phyloP scores from a whole-genome alignment of 1,139 yeast species.

The Geotrichum aggregatum region DNA sequence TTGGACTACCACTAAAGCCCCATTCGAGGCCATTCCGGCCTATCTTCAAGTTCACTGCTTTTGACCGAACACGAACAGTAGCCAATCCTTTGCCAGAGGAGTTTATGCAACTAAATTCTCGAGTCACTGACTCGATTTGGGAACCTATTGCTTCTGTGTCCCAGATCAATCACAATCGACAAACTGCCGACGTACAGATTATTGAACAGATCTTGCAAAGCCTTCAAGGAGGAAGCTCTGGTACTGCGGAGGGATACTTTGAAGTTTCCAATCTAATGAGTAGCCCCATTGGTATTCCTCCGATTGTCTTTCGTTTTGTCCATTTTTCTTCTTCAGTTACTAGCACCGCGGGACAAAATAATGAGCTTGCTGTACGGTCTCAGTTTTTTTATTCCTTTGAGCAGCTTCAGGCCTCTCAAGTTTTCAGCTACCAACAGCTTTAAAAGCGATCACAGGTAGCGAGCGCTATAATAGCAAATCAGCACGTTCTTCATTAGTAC shows the following conservation, averaged over 20 bases:
- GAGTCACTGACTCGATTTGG: neutral
- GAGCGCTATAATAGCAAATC: too few relatives aligned
- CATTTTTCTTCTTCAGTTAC: too few relatives aligned
- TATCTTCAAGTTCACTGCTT: constrained; percentile 2
- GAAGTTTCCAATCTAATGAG: constrained; percentile 7
- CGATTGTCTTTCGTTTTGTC: too few relatives aligned
- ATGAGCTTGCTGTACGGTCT: too few relatives aligned
- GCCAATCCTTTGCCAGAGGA: constrained; percentile 18
- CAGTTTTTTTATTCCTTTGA: too few relatives aligned
- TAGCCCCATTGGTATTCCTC: neutral
- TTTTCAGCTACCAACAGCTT: too few relatives aligned
- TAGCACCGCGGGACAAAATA: too few relatives aligned
- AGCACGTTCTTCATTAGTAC: too few relatives aligned
- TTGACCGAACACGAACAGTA: constrained; percentile 11
- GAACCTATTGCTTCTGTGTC: constrained; percentile 5
- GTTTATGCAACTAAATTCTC: neutral
- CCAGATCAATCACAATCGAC: constrained; percentile 1
- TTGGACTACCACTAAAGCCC: constrained; percentile 9
- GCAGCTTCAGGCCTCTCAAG: too few relatives aligned
- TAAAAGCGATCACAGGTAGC: too few relatives aligned
- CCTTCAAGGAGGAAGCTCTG: constrained; percentile 5
- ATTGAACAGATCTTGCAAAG: constrained; percentile 16
- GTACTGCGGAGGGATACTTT: constrained; percentile 6
- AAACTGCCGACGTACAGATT: constrained; percentile 1
- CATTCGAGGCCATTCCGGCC: constrained; percentile 19